Percentiles rank a stretch among this genome's conserved stretches.
These are phyloP conservation scores for Platanus orientalis DNA, from an alignment of 164 flowering plant species.

Conservation along the genomic window DNA sequence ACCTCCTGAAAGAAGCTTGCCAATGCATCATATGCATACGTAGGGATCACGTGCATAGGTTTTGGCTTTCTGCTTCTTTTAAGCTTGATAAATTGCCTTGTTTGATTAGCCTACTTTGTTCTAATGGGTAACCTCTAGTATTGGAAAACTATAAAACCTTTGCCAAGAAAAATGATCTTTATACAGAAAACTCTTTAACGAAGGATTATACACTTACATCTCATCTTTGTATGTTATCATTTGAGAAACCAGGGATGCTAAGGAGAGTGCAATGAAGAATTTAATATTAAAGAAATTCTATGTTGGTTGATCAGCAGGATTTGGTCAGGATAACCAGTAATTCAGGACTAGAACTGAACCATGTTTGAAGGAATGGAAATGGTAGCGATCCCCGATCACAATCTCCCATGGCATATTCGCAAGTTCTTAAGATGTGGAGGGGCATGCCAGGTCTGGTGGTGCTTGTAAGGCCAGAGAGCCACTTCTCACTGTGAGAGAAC, in stretches of 20 bases:
- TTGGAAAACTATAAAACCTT: too few species aligned
- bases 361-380: constrained; percentile 52
- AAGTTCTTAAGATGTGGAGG: constrained; percentile 54
- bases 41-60: too few species aligned
- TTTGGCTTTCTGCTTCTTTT: too few species aligned
- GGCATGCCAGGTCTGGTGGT: constrained; percentile 38
- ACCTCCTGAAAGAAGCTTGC: constrained; percentile 39
- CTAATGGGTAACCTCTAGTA: too few species aligned
- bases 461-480: constrained; percentile 49
- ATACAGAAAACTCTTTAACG: too few species aligned
- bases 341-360: constrained; percentile 62
- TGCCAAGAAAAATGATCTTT: too few species aligned
- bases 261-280: too few species aligned
- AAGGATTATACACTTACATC: too few species aligned
- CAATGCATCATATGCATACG: constrained; percentile 29
- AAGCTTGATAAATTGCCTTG: constrained; percentile 20
- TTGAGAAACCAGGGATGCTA: too few species aligned
- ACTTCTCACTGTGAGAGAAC: constrained; percentile 60
- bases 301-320: neutral
- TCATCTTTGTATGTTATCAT: too few species aligned
- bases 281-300: neutral
- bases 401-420: constrained; percentile 53
- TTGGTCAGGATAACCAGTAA: constrained; percentile 37
- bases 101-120: too few species aligned
- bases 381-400: constrained; percentile 46